Conservation (phyloP, 192 early-diverging fungal species). For the Coemansia biformis region DNA sequence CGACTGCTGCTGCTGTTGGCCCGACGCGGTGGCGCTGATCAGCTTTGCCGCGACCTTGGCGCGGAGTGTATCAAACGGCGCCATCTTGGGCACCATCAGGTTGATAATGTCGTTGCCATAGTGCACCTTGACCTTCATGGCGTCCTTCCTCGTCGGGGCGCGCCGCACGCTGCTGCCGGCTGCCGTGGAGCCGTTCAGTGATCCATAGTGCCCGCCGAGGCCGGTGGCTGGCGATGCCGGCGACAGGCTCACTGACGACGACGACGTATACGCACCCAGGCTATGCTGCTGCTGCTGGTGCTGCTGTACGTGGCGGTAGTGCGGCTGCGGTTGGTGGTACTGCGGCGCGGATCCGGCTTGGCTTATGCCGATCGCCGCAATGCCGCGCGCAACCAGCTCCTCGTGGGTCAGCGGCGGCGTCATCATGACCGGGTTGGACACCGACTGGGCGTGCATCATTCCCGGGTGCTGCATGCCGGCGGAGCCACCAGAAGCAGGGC, state of each 20-base stretch:
- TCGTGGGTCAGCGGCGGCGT: constrained; percentile 43
- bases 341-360: not conserved
- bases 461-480: constrained; percentile 27
- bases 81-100: constrained; percentile 37
- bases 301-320: not conserved
- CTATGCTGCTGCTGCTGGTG: constrained; percentile 1
- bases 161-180: constrained; percentile 23
- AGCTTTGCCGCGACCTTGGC: constrained; percentile 37
- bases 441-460: constrained; percentile 22
- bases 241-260: constrained; percentile 30
- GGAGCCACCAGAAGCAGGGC: too few species aligned
- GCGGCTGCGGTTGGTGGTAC: not conserved
- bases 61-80: constrained; percentile 34
- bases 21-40: constrained; percentile 3
- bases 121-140: constrained; percentile 52
- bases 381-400: constrained; percentile 26
- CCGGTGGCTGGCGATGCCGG: constrained; percentile 15
- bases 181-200: constrained; percentile 13
- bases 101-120: constrained; percentile 42
- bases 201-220: constrained; percentile 15
- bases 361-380: constrained; percentile 33
- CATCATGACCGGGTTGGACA: constrained; percentile 25
- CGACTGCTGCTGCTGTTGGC: constrained; percentile 6
- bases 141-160: constrained; percentile 43
- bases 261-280: constrained; percentile 3